Evolutionary conservation across 495 filamentous ascomycete species (phyloP).

Genomic region (Venustampulla echinocandica): DNA sequence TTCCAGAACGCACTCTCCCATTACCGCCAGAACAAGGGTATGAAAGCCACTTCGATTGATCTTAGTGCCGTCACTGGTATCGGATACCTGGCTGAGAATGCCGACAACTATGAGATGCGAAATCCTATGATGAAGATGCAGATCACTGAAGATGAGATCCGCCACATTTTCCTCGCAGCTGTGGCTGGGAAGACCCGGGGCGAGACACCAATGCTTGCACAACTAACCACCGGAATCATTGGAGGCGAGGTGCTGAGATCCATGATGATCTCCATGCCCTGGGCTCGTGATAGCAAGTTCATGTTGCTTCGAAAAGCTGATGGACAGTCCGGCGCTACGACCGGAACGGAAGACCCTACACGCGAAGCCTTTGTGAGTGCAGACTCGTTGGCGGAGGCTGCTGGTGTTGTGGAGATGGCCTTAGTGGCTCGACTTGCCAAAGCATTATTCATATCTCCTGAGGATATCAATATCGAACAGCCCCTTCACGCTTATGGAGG

Average conservation of each 20-base stretch:
- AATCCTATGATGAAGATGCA: background rate
- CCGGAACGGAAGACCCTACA: background rate
- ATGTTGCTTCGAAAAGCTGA: conserved; percentile 1
- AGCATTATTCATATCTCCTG: conserved; percentile 24
- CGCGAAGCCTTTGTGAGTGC: conserved; percentile 6
- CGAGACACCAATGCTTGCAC: background rate
- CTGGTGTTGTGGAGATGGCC: conserved; percentile 24
- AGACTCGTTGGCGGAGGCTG: conserved; percentile 20
- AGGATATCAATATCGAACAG: conserved; percentile 30
- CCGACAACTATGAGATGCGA: background rate
- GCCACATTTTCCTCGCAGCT: background rate
- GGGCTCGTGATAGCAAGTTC: background rate
- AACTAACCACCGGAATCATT: conserved; percentile 2
- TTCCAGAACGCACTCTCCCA: conserved; percentile 47
- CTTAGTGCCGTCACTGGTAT: conserved; percentile 34
- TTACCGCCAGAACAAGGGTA: conserved; percentile 34
- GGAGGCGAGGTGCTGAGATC: background rate
- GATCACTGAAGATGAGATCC: conserved; percentile 1
- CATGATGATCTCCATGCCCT: background rate
- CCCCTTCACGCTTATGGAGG: conserved; percentile 34
- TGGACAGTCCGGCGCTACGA: background rate
- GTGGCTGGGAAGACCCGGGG: background rate
- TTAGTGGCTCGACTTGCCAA: conserved; percentile 27
- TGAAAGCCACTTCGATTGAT: conserved; percentile 41
- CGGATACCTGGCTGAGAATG: conserved; percentile 18